Evolutionary conservation across 1,284 basidiomycete species (phyloP), one percentile per base, ranked within the genome.

Genomic region (Ceratobasidium sp.): DNA sequence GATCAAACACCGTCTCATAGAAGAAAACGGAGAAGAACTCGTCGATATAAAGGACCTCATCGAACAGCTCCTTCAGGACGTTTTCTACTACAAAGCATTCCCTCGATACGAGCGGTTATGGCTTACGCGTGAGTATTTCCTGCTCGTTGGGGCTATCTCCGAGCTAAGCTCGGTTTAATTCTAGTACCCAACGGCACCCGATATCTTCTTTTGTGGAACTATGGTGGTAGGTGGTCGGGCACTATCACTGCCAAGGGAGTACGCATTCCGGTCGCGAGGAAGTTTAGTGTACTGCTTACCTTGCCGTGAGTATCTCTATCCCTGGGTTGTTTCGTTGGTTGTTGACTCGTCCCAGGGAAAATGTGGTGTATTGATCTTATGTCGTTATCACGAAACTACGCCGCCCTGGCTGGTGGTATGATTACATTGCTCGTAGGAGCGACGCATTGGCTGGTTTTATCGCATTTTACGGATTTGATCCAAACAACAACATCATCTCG

Each of bases 171-270:
- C 14, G 27, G 3, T 31, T 29, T 31, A 19, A 1, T 13, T 7
- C 24, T 13, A 56, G 54, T 56, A 29, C 27, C 54, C 29, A 56
- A 56, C 29, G 24, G 54, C 24, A 41, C 29, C 19, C 37, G 59
- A 14, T 31, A 46, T n/a, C n/a, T 62, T 43, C n/a, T 62, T 13
- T 41, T 41, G 22, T 62, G 59, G 59, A 62, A 62, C 41, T 62
- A 19, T 24, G 34, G 59, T n/a, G 59, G 59, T 31, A 46, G 41
- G 14, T 62, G 59, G 59, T 22, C 14, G 37, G 59, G 59, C 1
- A 62, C 59, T n/a, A 62, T 62, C 59, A 62, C 54, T 24, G 54
- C 54, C 29, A 24, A 29, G 16, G 54, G 54, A 8, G 29, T 56
- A 13, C 29, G 27, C 29, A 56, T 56, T 34, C 54, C 54, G 27